phyloP scores from a whole-genome alignment of 1,139 yeast species.

The Blastobotrys apis region DNA sequence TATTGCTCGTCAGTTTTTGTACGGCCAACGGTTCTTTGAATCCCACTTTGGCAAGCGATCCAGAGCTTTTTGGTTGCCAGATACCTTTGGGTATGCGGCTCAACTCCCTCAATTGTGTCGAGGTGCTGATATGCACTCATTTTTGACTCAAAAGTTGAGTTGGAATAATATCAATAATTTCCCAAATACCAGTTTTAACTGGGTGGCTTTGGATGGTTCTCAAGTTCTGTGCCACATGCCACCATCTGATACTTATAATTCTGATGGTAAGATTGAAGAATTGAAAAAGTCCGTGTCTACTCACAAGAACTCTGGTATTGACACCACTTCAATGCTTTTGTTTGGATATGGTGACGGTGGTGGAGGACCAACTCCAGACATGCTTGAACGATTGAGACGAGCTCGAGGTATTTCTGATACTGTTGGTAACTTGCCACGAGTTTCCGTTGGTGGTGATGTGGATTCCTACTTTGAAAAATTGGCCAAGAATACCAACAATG shows the following conservation, averaged over 20 bases:
- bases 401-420: slow-evolving; percentile 83
- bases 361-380: slow-evolving; percentile 92
- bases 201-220: slow-evolving; percentile 90
- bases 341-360: slow-evolving; percentile 98
- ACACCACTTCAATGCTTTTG: slow-evolving; percentile 65
- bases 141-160: slow-evolving; percentile 83
- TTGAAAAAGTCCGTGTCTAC: slow-evolving; percentile 71
- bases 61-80: slow-evolving; percentile 86
- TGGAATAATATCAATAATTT: slow-evolving; percentile 91
- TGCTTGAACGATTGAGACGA: slow-evolving; percentile 87
- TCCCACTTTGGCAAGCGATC: slow-evolving; percentile 72
- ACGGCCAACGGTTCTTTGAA: slow-evolving; percentile 79
- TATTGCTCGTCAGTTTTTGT: slow-evolving; percentile 73
- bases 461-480: slow-evolving; percentile 73
- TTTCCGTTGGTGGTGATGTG: slow-evolving; percentile 69
- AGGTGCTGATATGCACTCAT: slow-evolving; percentile 69
- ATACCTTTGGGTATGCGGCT: slow-evolving; percentile 90
- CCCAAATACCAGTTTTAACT: slow-evolving; percentile 83
- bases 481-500: slow-evolving; percentile 57
- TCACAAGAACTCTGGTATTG: slow-evolving; percentile 77
- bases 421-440: slow-evolving; percentile 72
- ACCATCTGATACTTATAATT: slow-evolving; percentile 91
- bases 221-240: slow-evolving; percentile 95
- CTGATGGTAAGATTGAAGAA: slow-evolving; percentile 87
- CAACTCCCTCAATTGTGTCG: slow-evolving; percentile 90